Base-by-base conservation (phyloP, 148 eudicot species). In the Spergularia bocconei region DNA sequence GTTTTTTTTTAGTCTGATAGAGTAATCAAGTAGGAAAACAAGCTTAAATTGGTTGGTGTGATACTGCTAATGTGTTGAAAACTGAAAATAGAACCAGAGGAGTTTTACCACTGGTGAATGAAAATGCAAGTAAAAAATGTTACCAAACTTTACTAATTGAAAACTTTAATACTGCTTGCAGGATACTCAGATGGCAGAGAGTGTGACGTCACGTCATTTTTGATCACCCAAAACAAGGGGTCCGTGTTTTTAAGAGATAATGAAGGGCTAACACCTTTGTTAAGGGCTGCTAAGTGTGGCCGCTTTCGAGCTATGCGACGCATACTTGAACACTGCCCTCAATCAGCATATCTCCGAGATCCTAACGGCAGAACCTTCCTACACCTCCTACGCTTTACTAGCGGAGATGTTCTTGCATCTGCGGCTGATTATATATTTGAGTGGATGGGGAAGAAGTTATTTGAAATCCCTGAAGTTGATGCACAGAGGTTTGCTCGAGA, bases 251-350 rank as follows among this genome's bases (percentile, higher is more conserved):
- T 17, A 4, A 54, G 62, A 15, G 78, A 75, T 54, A 11, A 17
- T 10, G 78, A 75, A 36, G 78, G 71, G 4, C 71, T 75, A 17
- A 75, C 77, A 38, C 77, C 77, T 7, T 33, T 75, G 15, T 13
- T 75, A n/a, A 75, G 71, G 48, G 78, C 78, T 65, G 78, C 78
- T 53, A 38, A 44, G 63, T 65, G 63, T 4, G 78, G 78, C 15
- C 78, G 63, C 20, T 19, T 65, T 13, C 38, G 59, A 1, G 62
- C 41, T 39, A 41, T 75, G 38, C 13, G 9, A 21, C 38, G 54
- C 9, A 38, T 75, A 39, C 78, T 75, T 15, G 13, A 65, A 41
- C 63, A 21, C 54, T 13, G 6, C 6, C 78, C 78, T 20, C 71
- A 75, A 21, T 55, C 78, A 55, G 78, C 78, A 15, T 66, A 55